Conservation (phyloP, 2,329 filamentous ascomycete species). For the Colletotrichum sp. region DNA sequence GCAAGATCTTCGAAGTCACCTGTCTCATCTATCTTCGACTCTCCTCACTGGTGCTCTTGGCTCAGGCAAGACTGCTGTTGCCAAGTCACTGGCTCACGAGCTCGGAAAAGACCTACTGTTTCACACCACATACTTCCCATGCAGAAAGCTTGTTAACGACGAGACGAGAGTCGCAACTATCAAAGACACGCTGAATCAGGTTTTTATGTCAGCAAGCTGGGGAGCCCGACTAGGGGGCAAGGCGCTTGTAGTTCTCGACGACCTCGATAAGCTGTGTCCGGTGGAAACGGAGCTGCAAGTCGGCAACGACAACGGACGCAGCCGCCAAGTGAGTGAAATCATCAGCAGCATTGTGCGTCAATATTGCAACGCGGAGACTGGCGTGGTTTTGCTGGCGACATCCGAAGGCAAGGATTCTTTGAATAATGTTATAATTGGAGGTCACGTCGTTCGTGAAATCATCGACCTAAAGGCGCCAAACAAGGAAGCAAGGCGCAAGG, state of each 20-base stretch:
- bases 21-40: conserved; percentile 87
- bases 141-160: conserved; percentile 85
- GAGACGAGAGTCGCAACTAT: conserved; percentile 89
- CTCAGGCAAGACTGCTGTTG: conserved; percentile 85
- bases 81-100: conserved; percentile 75
- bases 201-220: conserved; percentile 93
- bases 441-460: conserved; percentile 92
- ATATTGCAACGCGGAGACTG: conserved; percentile 79
- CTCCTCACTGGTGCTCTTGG: conserved; percentile 88
- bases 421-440: conserved; percentile 88
- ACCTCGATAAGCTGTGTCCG: conserved; percentile 91
- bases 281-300: conserved; percentile 94
- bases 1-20: conserved; percentile 73
- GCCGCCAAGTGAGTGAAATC: conserved; percentile 89
- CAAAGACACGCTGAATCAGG: conserved; percentile 82
- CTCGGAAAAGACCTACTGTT: conserved; percentile 77
- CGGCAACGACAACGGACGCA: conserved; percentile 90
- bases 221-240: conserved; percentile 85
- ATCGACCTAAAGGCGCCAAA: conserved; percentile 88
- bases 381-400: conserved; percentile 87
- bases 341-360: conserved; percentile 83
- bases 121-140: conserved; percentile 85
- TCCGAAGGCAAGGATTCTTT: conserved; percentile 92
- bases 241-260: conserved; percentile 86
- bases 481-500: conserved; percentile 84